Conservation (phyloP, 768 basidiomycete species). For the Fistulinella prunicolor region DNA sequence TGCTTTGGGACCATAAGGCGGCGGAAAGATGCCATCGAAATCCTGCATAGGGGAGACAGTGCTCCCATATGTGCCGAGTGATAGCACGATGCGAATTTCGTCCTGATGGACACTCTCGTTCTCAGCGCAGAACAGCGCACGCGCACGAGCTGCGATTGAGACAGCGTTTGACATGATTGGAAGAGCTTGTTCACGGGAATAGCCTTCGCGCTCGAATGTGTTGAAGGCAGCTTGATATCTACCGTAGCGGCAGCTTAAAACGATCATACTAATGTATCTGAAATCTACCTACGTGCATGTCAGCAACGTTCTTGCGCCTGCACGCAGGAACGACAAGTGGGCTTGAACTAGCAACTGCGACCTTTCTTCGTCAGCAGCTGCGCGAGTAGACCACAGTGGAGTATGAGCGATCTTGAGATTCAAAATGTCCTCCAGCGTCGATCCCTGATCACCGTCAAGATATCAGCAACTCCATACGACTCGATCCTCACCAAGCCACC, state of each 20-base stretch:
- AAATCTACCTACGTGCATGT: conserved; percentile 57
- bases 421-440: conserved; percentile 54
- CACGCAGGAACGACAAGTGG: conserved; percentile 60
- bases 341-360: conserved; percentile 45
- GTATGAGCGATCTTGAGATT: conserved; percentile 47
- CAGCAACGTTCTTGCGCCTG: conserved; percentile 63
- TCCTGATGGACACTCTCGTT: conserved; percentile 9
- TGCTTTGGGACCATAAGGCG: conserved; percentile 63
- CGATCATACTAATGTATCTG: background rate
- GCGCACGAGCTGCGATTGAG: conserved; percentile 48
- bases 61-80: conserved; percentile 73
- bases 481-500: conserved; percentile 32
- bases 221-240: conserved; percentile 67
- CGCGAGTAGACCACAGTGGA: conserved; percentile 71
- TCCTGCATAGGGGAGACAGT: conserved; percentile 65
- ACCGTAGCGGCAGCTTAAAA: background rate
- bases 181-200: conserved; percentile 41
- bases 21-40: conserved; percentile 72
- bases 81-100: conserved; percentile 56
- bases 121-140: conserved; percentile 32
- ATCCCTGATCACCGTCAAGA: conserved; percentile 45
- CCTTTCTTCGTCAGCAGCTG: conserved; percentile 50
- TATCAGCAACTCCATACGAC: background rate
- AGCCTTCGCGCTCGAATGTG: conserved; percentile 53
- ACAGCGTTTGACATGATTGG: conserved; percentile 53